Base-by-base conservation (phyloP, 805 yeast genomes). In the Sugiyamaella lignohabitans region DNA sequence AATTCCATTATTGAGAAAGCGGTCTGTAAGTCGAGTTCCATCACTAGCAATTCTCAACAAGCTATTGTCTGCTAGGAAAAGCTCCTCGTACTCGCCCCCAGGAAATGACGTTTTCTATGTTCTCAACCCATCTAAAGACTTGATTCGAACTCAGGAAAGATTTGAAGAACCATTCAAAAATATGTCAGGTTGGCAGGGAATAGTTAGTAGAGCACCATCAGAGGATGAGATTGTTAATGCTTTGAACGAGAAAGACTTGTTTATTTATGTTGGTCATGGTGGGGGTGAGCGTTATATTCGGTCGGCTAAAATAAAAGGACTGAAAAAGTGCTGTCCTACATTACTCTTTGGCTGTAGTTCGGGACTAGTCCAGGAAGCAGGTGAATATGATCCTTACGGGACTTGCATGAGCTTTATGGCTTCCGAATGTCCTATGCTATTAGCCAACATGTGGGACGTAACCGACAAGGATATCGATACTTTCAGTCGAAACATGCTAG, bases 401-500 rank as follows among this genome's bases (percentile, higher is more conserved):
- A 84, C 91, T 2, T 75, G 87, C 0, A 74, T 76, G 54, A 79
- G 84, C 43, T 88, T 88, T 71, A 62, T 93, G 22, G 67, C 76
- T 6, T 93, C 88, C 19, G 95, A 95, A 0, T 77, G 87, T 41
- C 93, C 95, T 0, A 73, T 84, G 79, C 73, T 87, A 1, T 66
- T 93, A 32, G 96, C 87, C 0, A 87, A 87, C 57, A 65, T 93
- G 47, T 93, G 98, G 98, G 96, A 88, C 63, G 97, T 93, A 3
- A 93, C 98, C 0, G 98, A 93, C 64, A 88, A 85, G 54, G 99
- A 93, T 62, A 86, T 87, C 43, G 98, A 93, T 63, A 74, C 72
- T 55, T 87, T 89, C 55, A 82, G 87, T 20, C 50, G 73, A 6
- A 68, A 75, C 2, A 61, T 86, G 34, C 74, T 93, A 53, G 72